Base-by-base conservation (phyloP, 1,139 yeast species). In the Wickerhamiella pararugosa region DNA sequence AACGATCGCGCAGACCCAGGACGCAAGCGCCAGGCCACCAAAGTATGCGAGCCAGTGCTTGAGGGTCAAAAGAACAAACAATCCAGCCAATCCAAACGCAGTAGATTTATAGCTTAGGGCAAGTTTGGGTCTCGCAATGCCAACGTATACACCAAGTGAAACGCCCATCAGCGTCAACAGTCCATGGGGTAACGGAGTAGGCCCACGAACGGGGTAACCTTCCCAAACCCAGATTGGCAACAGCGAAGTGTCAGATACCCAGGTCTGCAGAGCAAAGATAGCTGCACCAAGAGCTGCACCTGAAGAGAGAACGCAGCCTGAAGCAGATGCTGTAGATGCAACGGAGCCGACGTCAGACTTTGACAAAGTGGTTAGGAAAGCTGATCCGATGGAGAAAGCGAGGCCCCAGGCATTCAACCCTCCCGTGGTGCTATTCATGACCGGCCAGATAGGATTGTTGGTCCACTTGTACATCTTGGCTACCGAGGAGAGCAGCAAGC, bases 361-460 rank as follows among this genome's bases (percentile, higher is more conserved):
- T 50, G 40, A 7, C 21, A 25, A 11, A 6, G 47, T 44, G 7
- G 56, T 50, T 69, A 61, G 65, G 25, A 75, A 53, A 4, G 40
- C 35, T 34, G 76, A 71, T 5, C 71, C 51, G n/a, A 78, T 55
- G 27, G 90, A 94, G 36, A 84, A 47, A 7, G 69, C 62, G 5
- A 90, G 61, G 37, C 94, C 96, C 29, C 75, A 62, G 43, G 67
- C 69, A 59, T 87, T 87, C 66, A 75, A 75, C 7, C 98, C 98
- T 27, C 96, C 96, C 53, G 82, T 87, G 26, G 67, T 74, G 29
- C 69, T 70, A 57, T 86, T 79, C 90, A 90, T 79, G 37, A 86
- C 80, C 33, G 98, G 94, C 98, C 98, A 90, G 40, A 86, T 67
- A 33, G 98, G 98, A 58, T 90, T 90, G 57, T 87, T 87, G 5